phyloP scores from a whole-genome alignment of 768 basidiomycete species.

The Russula brevipes region DNA sequence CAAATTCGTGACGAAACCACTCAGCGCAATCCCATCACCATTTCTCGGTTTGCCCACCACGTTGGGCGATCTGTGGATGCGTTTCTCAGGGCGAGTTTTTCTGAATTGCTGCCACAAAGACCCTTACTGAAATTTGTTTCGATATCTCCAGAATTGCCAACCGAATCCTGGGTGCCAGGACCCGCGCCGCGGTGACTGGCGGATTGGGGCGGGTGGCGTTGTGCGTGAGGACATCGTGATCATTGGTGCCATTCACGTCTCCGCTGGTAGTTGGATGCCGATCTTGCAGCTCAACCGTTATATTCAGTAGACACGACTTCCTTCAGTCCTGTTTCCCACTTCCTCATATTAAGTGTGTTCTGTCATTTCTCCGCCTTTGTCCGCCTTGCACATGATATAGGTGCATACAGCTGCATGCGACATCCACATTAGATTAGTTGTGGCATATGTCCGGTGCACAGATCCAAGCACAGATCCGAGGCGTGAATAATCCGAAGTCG shows the following conservation, averaged over 20 bases:
- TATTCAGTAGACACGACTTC: not conserved
- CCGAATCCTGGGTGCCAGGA: not conserved
- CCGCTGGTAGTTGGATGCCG: constrained; percentile 16
- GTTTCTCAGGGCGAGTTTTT: constrained; percentile 1
- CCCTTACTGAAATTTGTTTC: not conserved
- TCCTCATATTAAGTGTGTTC: too few relatives aligned
- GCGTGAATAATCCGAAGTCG: not conserved
- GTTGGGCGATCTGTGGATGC: constrained; percentile 12
- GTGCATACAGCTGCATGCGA: not conserved
- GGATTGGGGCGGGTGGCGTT: not conserved
- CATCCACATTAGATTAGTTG: not conserved
- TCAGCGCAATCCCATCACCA: constrained; percentile 3
- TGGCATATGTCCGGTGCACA: not conserved
- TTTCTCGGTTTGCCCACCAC: constrained; percentile 1
- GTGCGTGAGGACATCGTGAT: not conserved
- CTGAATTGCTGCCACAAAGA: too few relatives aligned
- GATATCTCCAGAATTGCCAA: not conserved
- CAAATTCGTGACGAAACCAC: constrained; percentile 14
- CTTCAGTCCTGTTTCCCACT: not conserved
- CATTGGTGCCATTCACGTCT: constrained; percentile 13
- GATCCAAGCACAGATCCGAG: not conserved
- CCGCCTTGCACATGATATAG: not conserved
- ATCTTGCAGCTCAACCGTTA: constrained; percentile 13
- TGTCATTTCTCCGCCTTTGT: not conserved
- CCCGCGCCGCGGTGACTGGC: not conserved